Evolutionary conservation across 2,329 filamentous ascomycete genomes (phyloP).

Genomic region (Phialemoniopsis sp.): DNA sequence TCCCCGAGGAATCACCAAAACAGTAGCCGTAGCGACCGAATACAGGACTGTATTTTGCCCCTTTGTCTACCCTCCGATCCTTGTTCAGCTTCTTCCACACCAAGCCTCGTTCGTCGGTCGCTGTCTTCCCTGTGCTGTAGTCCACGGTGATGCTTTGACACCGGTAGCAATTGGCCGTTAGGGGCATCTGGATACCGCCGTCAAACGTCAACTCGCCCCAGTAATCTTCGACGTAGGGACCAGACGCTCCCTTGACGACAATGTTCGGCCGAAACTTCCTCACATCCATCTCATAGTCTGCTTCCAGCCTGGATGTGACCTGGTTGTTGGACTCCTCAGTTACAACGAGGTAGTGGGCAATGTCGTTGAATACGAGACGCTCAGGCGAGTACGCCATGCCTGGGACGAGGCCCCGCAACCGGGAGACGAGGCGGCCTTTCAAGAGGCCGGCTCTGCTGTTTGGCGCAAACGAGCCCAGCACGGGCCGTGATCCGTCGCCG

Average conservation of each 20-base stretch:
- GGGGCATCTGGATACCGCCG: conserved; percentile 33
- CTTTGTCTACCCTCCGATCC: conserved; percentile 67
- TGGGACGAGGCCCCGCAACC: conserved; percentile 6
- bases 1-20: no score
- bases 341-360: conserved; percentile 70
- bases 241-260: conserved; percentile 55
- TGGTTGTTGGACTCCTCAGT: conserved; percentile 66
- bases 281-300: conserved; percentile 50
- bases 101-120: conserved; percentile 50
- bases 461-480: conserved; percentile 53
- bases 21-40: conserved; percentile 67
- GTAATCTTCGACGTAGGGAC: conserved; percentile 52
- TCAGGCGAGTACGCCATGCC: conserved; percentile 25
- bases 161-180: conserved; percentile 67
- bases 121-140: conserved; percentile 58
- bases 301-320: conserved; percentile 53
- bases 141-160: conserved; percentile 71
- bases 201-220: conserved; percentile 58
- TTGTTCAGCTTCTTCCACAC: conserved; percentile 67
- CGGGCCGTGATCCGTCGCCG: conserved; percentile 52
- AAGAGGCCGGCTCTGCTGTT: no score
- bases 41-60: conserved; percentile 62
- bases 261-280: conserved; percentile 72
- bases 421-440: neutral
- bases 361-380: conserved; percentile 68